These are phyloP conservation scores for Limnanthes douglasii DNA, from an alignment of 345 rosid species.

Conservation along the genomic window DNA sequence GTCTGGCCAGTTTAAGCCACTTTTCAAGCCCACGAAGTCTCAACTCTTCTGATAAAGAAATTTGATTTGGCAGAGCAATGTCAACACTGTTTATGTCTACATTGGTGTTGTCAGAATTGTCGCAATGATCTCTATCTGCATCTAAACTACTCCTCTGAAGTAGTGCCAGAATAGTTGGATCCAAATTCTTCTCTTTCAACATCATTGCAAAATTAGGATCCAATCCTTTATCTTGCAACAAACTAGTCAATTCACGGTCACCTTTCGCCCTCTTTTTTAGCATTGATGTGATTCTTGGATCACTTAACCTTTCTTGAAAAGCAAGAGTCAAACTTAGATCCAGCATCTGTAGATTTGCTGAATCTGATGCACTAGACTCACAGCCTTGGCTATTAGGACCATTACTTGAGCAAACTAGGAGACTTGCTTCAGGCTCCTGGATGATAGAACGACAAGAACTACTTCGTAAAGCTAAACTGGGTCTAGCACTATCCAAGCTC, in stretches of 20 bases:
- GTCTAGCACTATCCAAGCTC: slow-evolving; percentile 94
- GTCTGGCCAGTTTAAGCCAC: slow-evolving; percentile 88
- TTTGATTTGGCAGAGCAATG: slow-evolving; percentile 63
- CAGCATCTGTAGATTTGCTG: slow-evolving; percentile 70
- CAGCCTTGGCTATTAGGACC: slow-evolving; percentile 93
- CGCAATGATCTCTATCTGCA: slow-evolving; percentile 98
- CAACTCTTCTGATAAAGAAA: slow-evolving; percentile 88
- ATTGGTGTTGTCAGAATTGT: slow-evolving; percentile 45
- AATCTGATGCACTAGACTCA: slow-evolving; percentile 77
- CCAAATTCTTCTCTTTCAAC: slow-evolving; percentile 94
- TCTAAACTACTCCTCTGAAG: slow-evolving; percentile 98
- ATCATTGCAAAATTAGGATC: slow-evolving; percentile 99
- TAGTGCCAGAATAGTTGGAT: slow-evolving; percentile 89
- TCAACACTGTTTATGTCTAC: slow-evolving; percentile 76
- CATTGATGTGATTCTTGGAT: slow-evolving; percentile 79
- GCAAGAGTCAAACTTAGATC: slow-evolving; percentile 82
- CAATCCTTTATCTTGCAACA: slow-evolving; percentile 93
- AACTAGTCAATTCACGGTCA: slow-evolving; percentile 65
- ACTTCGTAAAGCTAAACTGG: slow-evolving; percentile 75
- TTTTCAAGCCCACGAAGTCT: slow-evolving; percentile 90
- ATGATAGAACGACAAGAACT: slow-evolving; percentile 81
- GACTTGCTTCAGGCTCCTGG: slow-evolving; percentile 68
- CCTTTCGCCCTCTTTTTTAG: slow-evolving; percentile 77
- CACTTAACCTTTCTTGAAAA: slow-evolving; percentile 76
- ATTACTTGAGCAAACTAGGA: slow-evolving; percentile 60